Percentiles rank a stretch among this genome's conserved stretches.
Evolutionary conservation across 441 rosid genomes (phyloP).

Genomic region (Populus hybrid): DNA sequence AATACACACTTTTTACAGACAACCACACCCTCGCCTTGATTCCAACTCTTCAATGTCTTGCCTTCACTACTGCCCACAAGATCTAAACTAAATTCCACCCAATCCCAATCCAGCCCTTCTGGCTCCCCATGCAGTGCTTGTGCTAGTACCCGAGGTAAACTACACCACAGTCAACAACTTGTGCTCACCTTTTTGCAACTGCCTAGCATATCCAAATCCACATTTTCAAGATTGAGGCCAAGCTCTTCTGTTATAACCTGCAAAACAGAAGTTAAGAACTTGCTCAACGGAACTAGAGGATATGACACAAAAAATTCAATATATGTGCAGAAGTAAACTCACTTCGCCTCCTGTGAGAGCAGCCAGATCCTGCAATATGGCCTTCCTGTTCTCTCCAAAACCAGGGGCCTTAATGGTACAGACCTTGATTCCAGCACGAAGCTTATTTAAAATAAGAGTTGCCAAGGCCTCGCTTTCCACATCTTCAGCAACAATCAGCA

Average conservation of each 20-base stretch:
- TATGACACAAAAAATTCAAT: not conserved
- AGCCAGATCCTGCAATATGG: constrained; percentile 75
- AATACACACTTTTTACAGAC: not conserved
- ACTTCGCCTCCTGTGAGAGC: constrained; percentile 81
- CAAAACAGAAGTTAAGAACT: constrained; percentile 10
- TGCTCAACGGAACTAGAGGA: not conserved
- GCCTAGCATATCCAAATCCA: constrained; percentile 71
- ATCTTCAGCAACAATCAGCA: constrained; percentile 79
- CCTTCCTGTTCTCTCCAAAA: constrained; percentile 86
- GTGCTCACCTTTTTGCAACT: constrained; percentile 68
- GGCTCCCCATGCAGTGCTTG: not conserved
- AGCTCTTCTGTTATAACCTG: constrained; percentile 84
- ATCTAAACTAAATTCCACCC: not conserved
- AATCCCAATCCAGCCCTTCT: not conserved
- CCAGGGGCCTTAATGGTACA: constrained; percentile 94
- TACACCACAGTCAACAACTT: not conserved
- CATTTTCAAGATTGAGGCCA: constrained; percentile 82
- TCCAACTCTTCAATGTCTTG: not conserved
- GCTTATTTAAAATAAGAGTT: constrained; percentile 78
- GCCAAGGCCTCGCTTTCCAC: constrained; percentile 93
- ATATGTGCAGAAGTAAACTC: constrained; percentile 8
- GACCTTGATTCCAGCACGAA: constrained; percentile 91
- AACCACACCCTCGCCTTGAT: not conserved
- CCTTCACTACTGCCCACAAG: not conserved
- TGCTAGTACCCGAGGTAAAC: not conserved